These are phyloP conservation scores for Mycena vulgaris DNA, from an alignment of 768 basidiomycete genomes.

Conservation along the genomic window DNA sequence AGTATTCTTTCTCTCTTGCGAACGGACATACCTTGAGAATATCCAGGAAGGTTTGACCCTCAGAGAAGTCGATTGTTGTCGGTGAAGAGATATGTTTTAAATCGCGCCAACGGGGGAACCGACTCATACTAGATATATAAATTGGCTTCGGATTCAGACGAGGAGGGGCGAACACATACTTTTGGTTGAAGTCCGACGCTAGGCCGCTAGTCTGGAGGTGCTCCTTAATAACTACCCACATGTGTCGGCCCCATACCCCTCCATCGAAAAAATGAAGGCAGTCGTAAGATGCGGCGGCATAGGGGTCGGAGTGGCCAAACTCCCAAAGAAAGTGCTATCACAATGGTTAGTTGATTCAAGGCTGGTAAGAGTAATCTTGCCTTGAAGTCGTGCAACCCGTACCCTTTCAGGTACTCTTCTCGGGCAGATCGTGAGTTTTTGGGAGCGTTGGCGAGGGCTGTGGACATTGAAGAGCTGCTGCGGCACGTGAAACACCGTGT, in stretches of 20 bases:
- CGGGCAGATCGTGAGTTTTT: neutral
- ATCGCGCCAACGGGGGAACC: neutral
- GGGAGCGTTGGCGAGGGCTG: neutral
- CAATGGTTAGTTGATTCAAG: too few species aligned
- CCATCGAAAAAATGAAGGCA: conserved; percentile 26
- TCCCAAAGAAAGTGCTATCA: conserved; percentile 29
- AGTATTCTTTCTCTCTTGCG: too few species aligned
- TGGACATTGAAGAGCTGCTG: neutral
- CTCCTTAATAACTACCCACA: conserved; percentile 9
- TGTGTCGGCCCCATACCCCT: conserved; percentile 20
- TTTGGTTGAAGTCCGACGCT: conserved; percentile 2
- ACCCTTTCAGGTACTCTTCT: neutral
- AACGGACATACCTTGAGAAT: conserved; percentile 1
- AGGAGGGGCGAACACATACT: neutral
- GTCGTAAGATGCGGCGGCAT: conserved; percentile 15
- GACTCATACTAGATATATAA: too few species aligned
- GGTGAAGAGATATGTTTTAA: neutral
- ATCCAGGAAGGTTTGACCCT: conserved; percentile 1
- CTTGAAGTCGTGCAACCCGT: conserved; percentile 21
- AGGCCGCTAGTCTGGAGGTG: neutral
- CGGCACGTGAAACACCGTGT: neutral
- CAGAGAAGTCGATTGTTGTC: neutral
- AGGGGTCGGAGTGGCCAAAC: conserved; percentile 19
- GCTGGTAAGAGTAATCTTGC: too few species aligned
- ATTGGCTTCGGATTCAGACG: too few species aligned